Base-by-base conservation (phyloP, 495 filamentous ascomycete genomes). In the Chaetomium cochliodes region DNA sequence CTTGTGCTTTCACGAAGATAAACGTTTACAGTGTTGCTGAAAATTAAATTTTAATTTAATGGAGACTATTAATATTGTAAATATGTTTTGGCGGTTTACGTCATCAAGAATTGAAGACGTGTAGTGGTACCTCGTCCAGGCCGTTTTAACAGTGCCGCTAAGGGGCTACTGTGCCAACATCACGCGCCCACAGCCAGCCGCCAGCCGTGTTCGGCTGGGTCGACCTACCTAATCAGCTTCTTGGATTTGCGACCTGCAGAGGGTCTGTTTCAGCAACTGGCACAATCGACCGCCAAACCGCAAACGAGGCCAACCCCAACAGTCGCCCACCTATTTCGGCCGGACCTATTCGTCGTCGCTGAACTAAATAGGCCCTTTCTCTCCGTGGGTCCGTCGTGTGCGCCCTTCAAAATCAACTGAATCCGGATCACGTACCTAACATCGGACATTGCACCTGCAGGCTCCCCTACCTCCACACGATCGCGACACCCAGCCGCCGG, bases 171-270 rank as follows among this genome's bases (percentile, higher is more conserved):
- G 22, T 52, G 46, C 22, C 44, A 18, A 22, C 16, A 51, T 58
- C 62, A 65, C 55, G 46, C 62, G 62, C 62, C 55, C 53, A 53
- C 46, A 28, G 54, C 54, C 47, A 52, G 28, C 46, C 53, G 54
- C 54, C 47, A 52, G 28, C 46, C 44, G 62, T n/a, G 26, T 52
- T 30, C 42, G 58, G 53, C 65, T 55, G 54, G 54, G n/a, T 25
- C 56, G 28, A 41, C 16, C 39, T 18, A 20, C 46, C 60, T 28
- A 39, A 57, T 57, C 51, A 18, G 5, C 52, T 15, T 60, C 65
- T 60, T 55, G 54, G 59, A 50, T 54, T 59, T 60, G 65, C 56
- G 59, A 46, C 60, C 16, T 55, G 64, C 64, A 50, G n/a, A 42
- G 46, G 42, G 33, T 50, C 46, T 60, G 65, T 63, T 66, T 66